Conservation (phyloP, 148 eudicot species). For the Camellia granthamiana region DNA sequence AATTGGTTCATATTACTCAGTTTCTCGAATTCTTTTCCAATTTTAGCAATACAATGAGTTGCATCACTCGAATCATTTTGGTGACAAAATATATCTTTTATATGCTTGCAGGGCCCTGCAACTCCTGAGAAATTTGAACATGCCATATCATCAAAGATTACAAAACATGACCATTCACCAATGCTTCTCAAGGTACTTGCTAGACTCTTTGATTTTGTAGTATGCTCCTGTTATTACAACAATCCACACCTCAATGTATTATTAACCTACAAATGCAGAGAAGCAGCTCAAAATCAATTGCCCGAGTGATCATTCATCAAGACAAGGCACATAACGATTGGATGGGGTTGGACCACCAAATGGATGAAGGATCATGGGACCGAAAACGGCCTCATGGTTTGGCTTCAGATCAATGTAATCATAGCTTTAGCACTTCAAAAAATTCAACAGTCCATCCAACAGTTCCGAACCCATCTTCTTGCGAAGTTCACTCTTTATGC, state of each 20-base stretch:
- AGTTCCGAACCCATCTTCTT: constrained; percentile 44
- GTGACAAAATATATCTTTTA: not conserved
- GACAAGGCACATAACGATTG: constrained; percentile 31
- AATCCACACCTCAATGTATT: not conserved
- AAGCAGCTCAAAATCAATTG: constrained; percentile 44
- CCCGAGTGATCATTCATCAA: constrained; percentile 20
- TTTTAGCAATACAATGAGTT: not conserved
- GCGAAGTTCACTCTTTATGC: constrained; percentile 52
- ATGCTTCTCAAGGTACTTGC: constrained; percentile 42
- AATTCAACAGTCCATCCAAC: constrained; percentile 58
- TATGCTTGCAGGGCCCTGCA: constrained; percentile 54
- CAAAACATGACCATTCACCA: constrained; percentile 36
- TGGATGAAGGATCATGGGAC: constrained; percentile 31
- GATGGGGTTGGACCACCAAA: constrained; percentile 38
- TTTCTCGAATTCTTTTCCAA: not conserved
- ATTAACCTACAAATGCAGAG: constrained; percentile 34
- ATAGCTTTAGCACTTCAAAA: constrained; percentile 56
- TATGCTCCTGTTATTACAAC: not conserved
- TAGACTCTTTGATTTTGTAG: not conserved
- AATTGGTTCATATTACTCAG: not conserved
- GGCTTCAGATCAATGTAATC: constrained; percentile 53
- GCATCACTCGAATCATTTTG: not conserved
- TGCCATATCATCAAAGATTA: constrained; percentile 33
- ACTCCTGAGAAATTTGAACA: constrained; percentile 85
- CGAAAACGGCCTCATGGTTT: constrained; percentile 22